Base-by-base conservation (phyloP, 2,329 filamentous ascomycete genomes). In the Neofusicoccum cordaticola region DNA sequence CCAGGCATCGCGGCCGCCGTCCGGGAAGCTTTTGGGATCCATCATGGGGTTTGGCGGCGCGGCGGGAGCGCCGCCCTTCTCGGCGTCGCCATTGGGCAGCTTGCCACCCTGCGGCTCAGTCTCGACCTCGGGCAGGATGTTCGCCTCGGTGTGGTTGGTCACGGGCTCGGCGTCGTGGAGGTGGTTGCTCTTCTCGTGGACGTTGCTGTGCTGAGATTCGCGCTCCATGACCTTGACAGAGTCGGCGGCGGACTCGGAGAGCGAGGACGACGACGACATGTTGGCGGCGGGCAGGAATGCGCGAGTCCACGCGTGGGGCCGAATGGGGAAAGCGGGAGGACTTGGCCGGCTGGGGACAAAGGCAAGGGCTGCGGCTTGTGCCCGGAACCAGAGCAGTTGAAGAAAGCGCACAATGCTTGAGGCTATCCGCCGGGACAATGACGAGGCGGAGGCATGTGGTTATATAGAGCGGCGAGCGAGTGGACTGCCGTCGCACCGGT, bases 1-100 rank as follows among this genome's bases (percentile, higher is more conserved):
- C 76, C 77, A 80, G 48, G 79, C 79, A 12, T 69, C 67, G 7
- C 71, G 66, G 2, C 79, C 78, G 7, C 78, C 76, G 62, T 79
- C 78, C 0, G 78, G 78, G 27, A 70, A 71, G 8, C 39, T 48
- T 35, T 62, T 65, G 31, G 66, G 61, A 19, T 65, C 62, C 63
- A 65, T 57, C 63, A 61, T 62, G 41, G 64, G 57, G 15, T 45
- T 50, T 6, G 63, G 37, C 35, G 63, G 53, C 11, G 44, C 47
- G 19, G 44, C 19, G n/a, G 62, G 52, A 12, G 42, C 37, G 11
- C 39, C 61, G 4, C 37, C 53, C 19, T 65, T 65, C 22, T 65
- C 63, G 39, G 39, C 37, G 31, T 60, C 63, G 31, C 11, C 56
- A 47, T 60, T 15, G n/a, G 42, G 42, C 31, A 19, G 3, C 17